Base-by-base conservation (phyloP, 768 basidiomycete species). In the Butyriboletus loyo region DNA sequence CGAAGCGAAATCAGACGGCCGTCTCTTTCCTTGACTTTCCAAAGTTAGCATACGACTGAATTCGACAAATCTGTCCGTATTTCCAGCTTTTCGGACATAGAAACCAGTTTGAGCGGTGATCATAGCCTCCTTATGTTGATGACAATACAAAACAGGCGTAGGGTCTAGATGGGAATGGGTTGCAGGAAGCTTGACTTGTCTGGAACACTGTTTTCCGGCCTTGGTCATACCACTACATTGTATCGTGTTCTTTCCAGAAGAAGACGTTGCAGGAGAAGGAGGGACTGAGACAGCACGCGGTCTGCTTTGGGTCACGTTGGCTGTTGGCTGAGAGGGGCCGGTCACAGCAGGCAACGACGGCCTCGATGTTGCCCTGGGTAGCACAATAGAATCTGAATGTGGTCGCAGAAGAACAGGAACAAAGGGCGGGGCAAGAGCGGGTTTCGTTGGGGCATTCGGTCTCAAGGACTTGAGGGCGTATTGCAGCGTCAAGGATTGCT, bases 221-320 rank as follows among this genome's bases (percentile, higher is more conserved):
- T 82, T 83, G n/a, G 87, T 91, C 34, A 77, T 70, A 5, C 81
- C 86, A 53, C 74, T 74, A 61, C 89, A 92, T 60, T 82, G 87
- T n/a, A 41, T 27, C 6, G 53, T 61, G 36, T 46, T 49, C 27
- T 28, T 64, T 32, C 53, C 55, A 15, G 58, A 31, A 49, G 62
- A 56, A 36, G 64, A 60, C 21, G 58, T 49, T 41, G 51, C 36
- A 15, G 59, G 57, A 42, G 62, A 53, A 31, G 50, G 54, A 10
- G 64, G 55, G 44, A 43, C 52, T 46, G 66, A 62, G 38, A 13
- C 41, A 31, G 52, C 13, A 50, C 66, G 65, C n/a, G 62, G 59
- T 54, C 57, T 67, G 40, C 8, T 28, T 24, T 58, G 60, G 5
- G 56, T 59, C 8, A 53, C 55, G 19, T 43, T 21, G 40, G 43